Base-by-base conservation (phyloP, 2,329 filamentous ascomycete species). In the Nemania serpens region DNA sequence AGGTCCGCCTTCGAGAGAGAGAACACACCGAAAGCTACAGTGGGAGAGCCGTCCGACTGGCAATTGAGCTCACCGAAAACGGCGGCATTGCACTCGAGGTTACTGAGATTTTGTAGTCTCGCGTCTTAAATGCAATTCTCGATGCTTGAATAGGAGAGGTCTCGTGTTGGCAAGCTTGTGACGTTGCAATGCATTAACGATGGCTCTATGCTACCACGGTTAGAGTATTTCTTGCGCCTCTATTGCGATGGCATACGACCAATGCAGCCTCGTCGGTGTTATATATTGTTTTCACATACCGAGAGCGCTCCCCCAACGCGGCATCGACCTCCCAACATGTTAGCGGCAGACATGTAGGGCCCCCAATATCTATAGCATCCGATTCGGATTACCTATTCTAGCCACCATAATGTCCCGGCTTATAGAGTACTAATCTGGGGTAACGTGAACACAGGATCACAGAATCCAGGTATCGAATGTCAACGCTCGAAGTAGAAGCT, bases 141-240 rank as follows among this genome's bases (percentile, higher is more conserved):
- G 33, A 17, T 33, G n/a, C 22, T 39, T 36, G 20, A 13, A 29
- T 17, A 34, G 39, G 7, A 17, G 17, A 15, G 22, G 22, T 41
- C 18, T 50, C 20, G 51, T 17, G 25, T 29, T 29, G 3, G 7
- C 25, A 7, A 29, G 25, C 25, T 22, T 11, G 13, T 34, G 17
- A 39, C 50, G 55, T 54, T 34, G 45, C 45, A 58, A 43, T 54
- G 49, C 59, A 59, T 59, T 18, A 41, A 20, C 18, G 41, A 61
- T 55, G 29, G 25, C n/a, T 46, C 10, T 33, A 41, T 55, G 20
- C 18, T 33, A 42, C 55, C n/a, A 37, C 20, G 34, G 25, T n/a
- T 20, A 34, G 36, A 29, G 46, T 15, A 17, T 34, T 36, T 41
- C 10, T 13, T 22, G 34, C 20, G 49, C 6, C 7, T 18, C n/a